Percentiles rank a stretch among this genome's conserved stretches.
phyloP scores from a whole-genome alignment of 2,329 filamentous ascomycete genomes.

The Calonectria fujianensis region DNA sequence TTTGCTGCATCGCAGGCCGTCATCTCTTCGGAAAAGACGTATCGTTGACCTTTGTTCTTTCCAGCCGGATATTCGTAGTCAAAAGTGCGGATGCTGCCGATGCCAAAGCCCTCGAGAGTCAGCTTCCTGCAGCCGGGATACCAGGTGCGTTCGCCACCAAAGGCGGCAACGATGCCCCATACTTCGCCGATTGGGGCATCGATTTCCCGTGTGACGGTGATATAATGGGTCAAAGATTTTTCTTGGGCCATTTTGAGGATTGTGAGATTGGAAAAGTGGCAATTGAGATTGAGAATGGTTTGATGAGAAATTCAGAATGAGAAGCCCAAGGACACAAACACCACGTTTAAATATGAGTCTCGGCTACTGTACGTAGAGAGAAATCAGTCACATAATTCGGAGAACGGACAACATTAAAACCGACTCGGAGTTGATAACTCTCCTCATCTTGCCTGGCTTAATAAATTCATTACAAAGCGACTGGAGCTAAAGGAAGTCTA shows the following conservation, averaged over 20 bases:
- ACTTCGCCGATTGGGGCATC: conserved; percentile 26
- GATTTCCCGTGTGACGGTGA: conserved; percentile 27
- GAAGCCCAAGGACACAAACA: neutral
- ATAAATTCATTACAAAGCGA: conserved; percentile 5
- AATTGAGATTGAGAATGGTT: neutral
- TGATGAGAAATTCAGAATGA: neutral
- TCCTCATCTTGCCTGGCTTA: neutral
- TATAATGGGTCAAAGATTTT: neutral
- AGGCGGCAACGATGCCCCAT: conserved; percentile 20
- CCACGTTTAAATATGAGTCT: neutral
- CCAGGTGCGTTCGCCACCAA: conserved; percentile 17
- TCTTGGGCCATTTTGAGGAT: neutral
- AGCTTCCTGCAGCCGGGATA: conserved; percentile 22
- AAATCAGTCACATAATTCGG: neutral
- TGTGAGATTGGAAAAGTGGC: neutral
- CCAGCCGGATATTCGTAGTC: conserved; percentile 28
- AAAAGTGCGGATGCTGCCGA: conserved; percentile 26
- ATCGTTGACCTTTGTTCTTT: conserved; percentile 23
- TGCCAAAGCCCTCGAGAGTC: conserved; percentile 6
- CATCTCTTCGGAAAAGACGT: conserved; percentile 26
- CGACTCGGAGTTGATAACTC: neutral
- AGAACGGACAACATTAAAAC: neutral
- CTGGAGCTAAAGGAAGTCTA: neutral
- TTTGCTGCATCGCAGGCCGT: conserved; percentile 4
- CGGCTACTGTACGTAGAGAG: neutral